Evolutionary conservation across 768 basidiomycete genomes (phyloP), one percentile per base, ranked within the genome.

Genomic region (Filobasidium wieringae): DNA sequence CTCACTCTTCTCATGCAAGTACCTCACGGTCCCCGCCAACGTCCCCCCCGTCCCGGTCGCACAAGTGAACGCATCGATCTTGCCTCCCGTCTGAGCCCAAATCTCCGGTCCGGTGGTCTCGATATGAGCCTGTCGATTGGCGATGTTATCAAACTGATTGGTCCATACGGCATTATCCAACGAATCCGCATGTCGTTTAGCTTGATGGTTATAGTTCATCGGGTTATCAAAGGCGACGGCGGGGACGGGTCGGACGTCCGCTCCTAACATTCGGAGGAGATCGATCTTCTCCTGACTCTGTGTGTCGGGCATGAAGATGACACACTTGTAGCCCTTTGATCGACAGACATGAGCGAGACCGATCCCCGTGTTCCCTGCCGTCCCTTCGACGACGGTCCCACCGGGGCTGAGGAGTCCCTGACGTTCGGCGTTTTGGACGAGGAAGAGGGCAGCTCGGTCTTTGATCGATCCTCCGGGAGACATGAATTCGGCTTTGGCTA

Each of bases 261-360:
- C 93, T 29, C 95, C 95, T 24, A 99, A 81, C 93, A 99, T 93
- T 54, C 84, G 84, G 55, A 99, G 79, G 29, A 99, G 82, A 74
- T 99, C 93, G 55, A 97, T 95, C 78, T 99, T 99, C 71, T 99
- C 93, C 77, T 93, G 91, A 71, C 87, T 90, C 80, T 95, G 87
- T 4, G 85, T 89, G 72, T 95, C 79, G 30, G 93, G 93, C 93
- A 99, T 97, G 80, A 88, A 99, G 68, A 99, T 99, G 9, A 99
- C 93, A 73, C 95, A 97, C 72, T 84, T 87, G 79, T 99, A 97
- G 2, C 95, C 92, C 66, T 79, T 82, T 7, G 88, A 81, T 63
- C 95, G 78, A 75, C 95, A 96, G 54, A 97, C 92, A 59, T 71
- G 70, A 2, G 71, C 91, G 31, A 96, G 79, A 33, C 92, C 92